phyloP scores from a whole-genome alignment of 768 basidiomycete species.

The Pulveroboletus ravenelii region DNA sequence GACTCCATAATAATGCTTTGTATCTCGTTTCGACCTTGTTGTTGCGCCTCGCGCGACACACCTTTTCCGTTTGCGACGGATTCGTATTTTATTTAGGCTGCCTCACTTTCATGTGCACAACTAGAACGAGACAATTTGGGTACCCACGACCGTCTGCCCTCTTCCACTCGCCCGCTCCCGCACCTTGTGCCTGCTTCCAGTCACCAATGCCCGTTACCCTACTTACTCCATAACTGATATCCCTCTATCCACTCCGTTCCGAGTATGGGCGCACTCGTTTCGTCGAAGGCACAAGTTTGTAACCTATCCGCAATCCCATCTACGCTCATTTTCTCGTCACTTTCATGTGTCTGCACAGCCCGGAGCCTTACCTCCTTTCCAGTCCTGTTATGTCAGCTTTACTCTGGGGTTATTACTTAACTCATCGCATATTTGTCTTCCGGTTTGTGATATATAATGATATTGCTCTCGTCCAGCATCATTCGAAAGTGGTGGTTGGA shows the following conservation, averaged over 20 bases:
- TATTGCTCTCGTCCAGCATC: conserved; percentile 26
- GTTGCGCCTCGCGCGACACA: conserved; percentile 3
- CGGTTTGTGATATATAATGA: conserved; percentile 43
- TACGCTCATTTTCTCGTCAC: conserved; percentile 27
- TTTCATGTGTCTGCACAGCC: conserved; percentile 15
- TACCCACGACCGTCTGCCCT: conserved; percentile 23
- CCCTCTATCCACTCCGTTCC: conserved; percentile 15
- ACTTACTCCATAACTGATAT: conserved; percentile 31
- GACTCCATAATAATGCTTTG: conserved; percentile 21
- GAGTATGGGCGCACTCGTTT: conserved; percentile 23
- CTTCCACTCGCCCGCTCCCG: conserved; percentile 15
- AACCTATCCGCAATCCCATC: conserved; percentile 30
- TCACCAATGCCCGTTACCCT: conserved; percentile 25
- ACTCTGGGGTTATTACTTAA: conserved; percentile 31
- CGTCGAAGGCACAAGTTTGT: conserved; percentile 30
- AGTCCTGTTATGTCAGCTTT: conserved; percentile 15
- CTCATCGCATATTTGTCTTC: conserved; percentile 31
- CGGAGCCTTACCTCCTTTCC: conserved; percentile 10
- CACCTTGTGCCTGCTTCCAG: conserved; percentile 17
- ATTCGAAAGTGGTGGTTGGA: background rate
- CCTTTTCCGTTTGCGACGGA: conserved; percentile 10
- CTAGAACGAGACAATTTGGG: conserved; percentile 26
- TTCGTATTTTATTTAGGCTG: conserved; percentile 17
- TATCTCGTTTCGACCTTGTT: background rate
- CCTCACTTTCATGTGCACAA: conserved; percentile 20